These are phyloP conservation scores for Tricholoma hemisulphureum DNA, from an alignment of 768 basidiomycete species.

Conservation along the genomic window DNA sequence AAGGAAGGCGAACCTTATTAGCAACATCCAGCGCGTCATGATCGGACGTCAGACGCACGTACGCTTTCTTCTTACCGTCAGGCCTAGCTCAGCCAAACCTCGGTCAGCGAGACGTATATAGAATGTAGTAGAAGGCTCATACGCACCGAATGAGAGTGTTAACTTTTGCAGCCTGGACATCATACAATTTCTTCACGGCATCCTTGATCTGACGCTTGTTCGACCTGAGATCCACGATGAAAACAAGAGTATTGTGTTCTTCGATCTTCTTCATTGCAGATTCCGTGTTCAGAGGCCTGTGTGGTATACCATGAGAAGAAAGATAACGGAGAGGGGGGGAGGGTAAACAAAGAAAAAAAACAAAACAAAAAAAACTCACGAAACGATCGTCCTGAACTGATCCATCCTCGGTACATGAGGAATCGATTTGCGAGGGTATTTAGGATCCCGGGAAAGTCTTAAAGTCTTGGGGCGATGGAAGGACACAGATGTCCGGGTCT, in stretches of 20 bases:
- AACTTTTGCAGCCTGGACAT: constrained; percentile 92
- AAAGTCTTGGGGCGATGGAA: constrained; percentile 98
- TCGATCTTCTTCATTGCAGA: constrained; percentile 99
- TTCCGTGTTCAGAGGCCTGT: constrained; percentile 88
- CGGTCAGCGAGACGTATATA: neutral
- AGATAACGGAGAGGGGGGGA: neutral
- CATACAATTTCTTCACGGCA: constrained; percentile 98
- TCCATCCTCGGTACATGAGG: constrained; percentile 94
- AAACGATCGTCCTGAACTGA: constrained; percentile 91
- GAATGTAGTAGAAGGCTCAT: constrained; percentile 3
- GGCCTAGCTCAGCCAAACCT: constrained; percentile 50
- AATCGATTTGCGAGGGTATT: constrained; percentile 94
- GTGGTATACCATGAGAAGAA: neutral
- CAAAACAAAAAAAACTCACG: constrained; percentile 50
- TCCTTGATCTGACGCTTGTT: constrained; percentile 99
- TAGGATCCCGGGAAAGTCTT: constrained; percentile 75
- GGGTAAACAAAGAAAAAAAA: neutral
- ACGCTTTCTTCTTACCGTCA: constrained; percentile 99
- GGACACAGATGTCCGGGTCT: constrained; percentile 79
- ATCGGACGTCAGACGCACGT: constrained; percentile 92
- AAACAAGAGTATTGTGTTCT: constrained; percentile 99
- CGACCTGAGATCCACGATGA: constrained; percentile 90
- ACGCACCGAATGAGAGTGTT: constrained; percentile 96
- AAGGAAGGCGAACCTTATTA: constrained; percentile 75
- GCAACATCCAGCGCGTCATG: constrained; percentile 96